phyloP scores from a whole-genome alignment of 2,329 filamentous ascomycete species.

The Fusarium cicatricum region DNA sequence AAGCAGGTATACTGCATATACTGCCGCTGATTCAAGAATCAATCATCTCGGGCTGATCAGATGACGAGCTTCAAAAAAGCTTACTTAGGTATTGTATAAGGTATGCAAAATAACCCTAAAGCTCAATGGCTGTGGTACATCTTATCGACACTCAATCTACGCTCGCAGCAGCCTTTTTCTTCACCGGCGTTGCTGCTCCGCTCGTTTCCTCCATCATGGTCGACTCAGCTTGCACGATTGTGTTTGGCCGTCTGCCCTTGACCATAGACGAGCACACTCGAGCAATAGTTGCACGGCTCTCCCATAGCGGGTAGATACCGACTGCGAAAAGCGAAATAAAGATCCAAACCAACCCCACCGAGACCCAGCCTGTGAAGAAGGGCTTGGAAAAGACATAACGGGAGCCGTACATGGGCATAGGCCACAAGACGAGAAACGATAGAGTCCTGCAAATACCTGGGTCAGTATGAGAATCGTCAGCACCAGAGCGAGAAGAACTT shows the following conservation, averaged over 20 bases:
- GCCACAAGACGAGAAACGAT: conserved; percentile 64
- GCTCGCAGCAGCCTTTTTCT: conserved; percentile 1
- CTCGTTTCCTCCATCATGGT: conserved; percentile 6
- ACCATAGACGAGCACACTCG: conserved; percentile 14
- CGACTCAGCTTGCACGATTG: conserved; percentile 15
- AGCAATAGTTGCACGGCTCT: conserved; percentile 69
- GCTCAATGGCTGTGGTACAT: too few species aligned
- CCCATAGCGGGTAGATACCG: conserved; percentile 81
- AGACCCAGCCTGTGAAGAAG: conserved; percentile 79
- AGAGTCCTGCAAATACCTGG: conserved; percentile 57
- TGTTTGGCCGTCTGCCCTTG: conserved; percentile 22
- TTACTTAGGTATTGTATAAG: too few species aligned
- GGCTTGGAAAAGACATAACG: conserved; percentile 68
- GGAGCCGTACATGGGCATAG: conserved; percentile 87
- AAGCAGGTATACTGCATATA: too few species aligned
- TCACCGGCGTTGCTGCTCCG: conserved; percentile 18
- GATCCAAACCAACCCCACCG: conserved; percentile 75
- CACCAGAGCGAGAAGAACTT: neutral
- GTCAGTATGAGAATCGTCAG: conserved; percentile 9
- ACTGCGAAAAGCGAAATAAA: conserved; percentile 76
- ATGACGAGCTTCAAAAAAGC: too few species aligned
- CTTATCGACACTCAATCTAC: neutral
- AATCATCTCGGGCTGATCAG: too few species aligned
- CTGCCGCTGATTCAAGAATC: too few species aligned
- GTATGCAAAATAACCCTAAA: too few species aligned